Evolutionary conservation across 2,329 filamentous ascomycete species (phyloP), one percentile per base, ranked within the genome.

Genomic region (Tolypocladium pustulatum): DNA sequence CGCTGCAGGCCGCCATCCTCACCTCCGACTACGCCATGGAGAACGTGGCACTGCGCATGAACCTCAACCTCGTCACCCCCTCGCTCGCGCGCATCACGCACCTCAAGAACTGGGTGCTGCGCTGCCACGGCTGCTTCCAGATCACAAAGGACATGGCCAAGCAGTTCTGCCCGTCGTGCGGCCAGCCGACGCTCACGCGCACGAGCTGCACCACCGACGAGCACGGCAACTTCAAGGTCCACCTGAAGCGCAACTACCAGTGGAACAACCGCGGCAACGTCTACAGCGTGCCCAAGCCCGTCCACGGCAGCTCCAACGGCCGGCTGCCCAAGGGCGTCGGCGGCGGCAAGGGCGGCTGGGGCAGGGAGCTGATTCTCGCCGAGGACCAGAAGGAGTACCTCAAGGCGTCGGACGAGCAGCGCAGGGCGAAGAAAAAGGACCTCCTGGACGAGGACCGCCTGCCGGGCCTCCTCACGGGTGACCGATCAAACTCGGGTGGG

Each of bases 1-100:
- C 83, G 15, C 87, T 97, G 65, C 87, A 95, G 73, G 90, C 90
- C 20, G 93, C 91, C n/a, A 86, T 93, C 52, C 87, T 97, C 69
- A 97, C 94, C 1, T 91, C 89, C 58, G 94, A 99, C 77, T 97
- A 90, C 74, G 93, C 94, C 58, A 96, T 99, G 90, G 93, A 97
- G 76, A 97, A 97, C 71, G 91, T 97, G 9, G 83, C 94, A 2
- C 81, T 99, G 5, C 90, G 95, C 65, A 95, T 97, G 78, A 96
- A 97, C 75, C 83, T 99, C 57, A 90, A 94, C 70, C 84, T 97
- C 13, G 81, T 97, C 60, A 91, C 92, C 0, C 83, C 90, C 0
- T 82, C 84, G 20, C 79, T 97, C 61, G 82, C 89, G 62, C 86
- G 91, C 66, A 91, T 99, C 70, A 88, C 86, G 41, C 85, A 89